Conservation (phyloP, 2,329 filamentous ascomycete species). For the Dryadomyces sulphureus region DNA sequence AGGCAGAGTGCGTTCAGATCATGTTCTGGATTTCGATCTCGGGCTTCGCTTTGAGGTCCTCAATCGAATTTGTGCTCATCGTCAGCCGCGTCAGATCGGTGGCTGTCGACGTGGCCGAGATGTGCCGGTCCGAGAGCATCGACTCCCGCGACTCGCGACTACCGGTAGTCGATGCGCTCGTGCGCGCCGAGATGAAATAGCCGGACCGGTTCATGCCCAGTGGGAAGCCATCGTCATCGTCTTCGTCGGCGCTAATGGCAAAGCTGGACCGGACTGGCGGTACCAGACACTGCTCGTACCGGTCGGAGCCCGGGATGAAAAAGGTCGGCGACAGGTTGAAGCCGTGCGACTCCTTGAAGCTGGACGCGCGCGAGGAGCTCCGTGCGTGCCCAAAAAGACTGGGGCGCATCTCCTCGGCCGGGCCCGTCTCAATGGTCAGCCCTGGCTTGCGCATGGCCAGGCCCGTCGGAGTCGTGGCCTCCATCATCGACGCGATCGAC, state of each 20-base stretch:
- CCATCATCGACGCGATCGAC: conserved; percentile 24
- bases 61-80: conserved; percentile 31
- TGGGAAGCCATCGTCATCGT: conserved; percentile 19
- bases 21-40: not conserved
- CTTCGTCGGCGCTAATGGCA: conserved; percentile 13
- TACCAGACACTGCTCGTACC: conserved; percentile 11
- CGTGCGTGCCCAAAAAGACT: conserved; percentile 20
- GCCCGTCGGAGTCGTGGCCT: conserved; percentile 29
- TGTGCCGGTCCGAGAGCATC: conserved; percentile 33
- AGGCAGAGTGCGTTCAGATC: not conserved
- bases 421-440: conserved; percentile 7
- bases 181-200: conserved; percentile 25
- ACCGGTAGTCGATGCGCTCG: conserved; percentile 39
- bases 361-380: conserved; percentile 32
- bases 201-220: conserved; percentile 21
- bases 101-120: conserved; percentile 36
- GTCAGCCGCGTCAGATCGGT: conserved; percentile 40
- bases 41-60: conserved; percentile 14
- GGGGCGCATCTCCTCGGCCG: not conserved
- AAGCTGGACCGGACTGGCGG: conserved; percentile 5
- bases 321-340: conserved; percentile 46
- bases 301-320: conserved; percentile 43
- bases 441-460: conserved; percentile 14
- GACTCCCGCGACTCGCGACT: conserved; percentile 33
- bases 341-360: conserved; percentile 43